A percentile compares a stretch with the other conserved stretches of the same genome.
These are phyloP conservation scores for Helminthosporium solani DNA, from an alignment of 2,329 filamentous ascomycete genomes.

Conservation along the genomic window DNA sequence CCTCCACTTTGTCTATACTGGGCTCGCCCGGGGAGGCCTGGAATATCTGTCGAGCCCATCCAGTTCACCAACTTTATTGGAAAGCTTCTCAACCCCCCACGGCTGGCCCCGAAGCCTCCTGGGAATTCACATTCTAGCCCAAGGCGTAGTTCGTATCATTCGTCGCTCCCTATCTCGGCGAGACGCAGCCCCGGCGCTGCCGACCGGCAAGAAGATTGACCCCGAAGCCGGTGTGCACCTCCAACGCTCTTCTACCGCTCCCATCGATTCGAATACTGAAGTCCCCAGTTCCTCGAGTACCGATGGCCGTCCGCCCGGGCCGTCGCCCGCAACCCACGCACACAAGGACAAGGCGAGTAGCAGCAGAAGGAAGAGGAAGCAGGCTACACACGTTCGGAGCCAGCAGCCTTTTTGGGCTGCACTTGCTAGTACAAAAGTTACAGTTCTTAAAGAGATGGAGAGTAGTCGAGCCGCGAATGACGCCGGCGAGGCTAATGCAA, in stretches of 20 bases:
- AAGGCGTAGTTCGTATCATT: slow-evolving; percentile 70
- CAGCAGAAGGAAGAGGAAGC: slow-evolving; percentile 85
- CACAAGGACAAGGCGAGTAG: slow-evolving; percentile 60
- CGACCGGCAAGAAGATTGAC: slow-evolving; percentile 51
- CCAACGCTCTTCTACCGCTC: slow-evolving; percentile 36
- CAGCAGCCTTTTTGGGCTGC: slow-evolving; percentile 93
- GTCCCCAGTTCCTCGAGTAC: slow-evolving; percentile 45
- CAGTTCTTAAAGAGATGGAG: slow-evolving; percentile 78
- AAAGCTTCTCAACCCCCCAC: slow-evolving; percentile 51
- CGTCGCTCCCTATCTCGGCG: slow-evolving; percentile 49
- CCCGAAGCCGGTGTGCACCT: slow-evolving; percentile 57
- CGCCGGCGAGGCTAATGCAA: slow-evolving; percentile 71
- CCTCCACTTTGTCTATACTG: slow-evolving; percentile 42
- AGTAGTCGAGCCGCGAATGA: slow-evolving; percentile 75
- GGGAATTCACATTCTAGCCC: slow-evolving; percentile 73
- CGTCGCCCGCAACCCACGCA: slow-evolving; percentile 54
- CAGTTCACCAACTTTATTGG: slow-evolving; percentile 35
- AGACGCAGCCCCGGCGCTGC: slow-evolving; percentile 34
- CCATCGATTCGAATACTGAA: slow-evolving; percentile 52
- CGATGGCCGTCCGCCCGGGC: slow-evolving; percentile 53
- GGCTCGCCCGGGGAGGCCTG: slow-evolving; percentile 44
- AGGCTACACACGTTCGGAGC: slow-evolving; percentile 85
- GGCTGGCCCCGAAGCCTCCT: slow-evolving; percentile 68
- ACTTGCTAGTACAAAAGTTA: slow-evolving; percentile 92
- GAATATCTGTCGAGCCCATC: slow-evolving; percentile 43